Evolutionary conservation across 257 asterid species (phyloP).

Genomic region (Solanum peruvianum): DNA sequence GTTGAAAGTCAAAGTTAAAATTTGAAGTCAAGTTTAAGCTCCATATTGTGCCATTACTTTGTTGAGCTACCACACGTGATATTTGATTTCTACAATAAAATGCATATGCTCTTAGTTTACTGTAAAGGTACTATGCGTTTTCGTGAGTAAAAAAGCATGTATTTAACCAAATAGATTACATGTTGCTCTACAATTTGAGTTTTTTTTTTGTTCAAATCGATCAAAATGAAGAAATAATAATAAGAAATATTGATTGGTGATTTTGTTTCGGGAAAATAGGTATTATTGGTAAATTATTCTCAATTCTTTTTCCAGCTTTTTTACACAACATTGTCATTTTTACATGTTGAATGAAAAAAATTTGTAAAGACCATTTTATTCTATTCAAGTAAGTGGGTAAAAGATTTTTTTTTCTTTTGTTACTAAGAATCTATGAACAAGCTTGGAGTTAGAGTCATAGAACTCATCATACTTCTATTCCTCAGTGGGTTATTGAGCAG

Average conservation of each 20-base stretch:
- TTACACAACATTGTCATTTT: neutral
- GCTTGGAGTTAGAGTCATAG: neutral
- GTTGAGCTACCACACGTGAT: neutral
- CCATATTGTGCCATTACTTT: too few species aligned
- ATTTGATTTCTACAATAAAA: neutral
- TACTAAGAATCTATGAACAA: neutral
- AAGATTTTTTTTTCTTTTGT: neutral
- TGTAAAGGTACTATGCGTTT: neutral
- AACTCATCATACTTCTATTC: neutral
- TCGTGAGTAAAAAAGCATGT: neutral
- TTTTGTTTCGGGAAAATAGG: too few species aligned
- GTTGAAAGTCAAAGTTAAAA: too few species aligned
- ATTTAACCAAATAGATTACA: too few species aligned
- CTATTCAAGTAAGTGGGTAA: neutral
- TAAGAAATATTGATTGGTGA: too few species aligned
- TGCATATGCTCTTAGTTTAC: neutral
- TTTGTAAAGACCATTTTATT: too few species aligned
- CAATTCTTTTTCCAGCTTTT: neutral
- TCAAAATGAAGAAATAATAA: neutral
- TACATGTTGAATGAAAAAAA: too few species aligned
- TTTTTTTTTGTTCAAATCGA: neutral
- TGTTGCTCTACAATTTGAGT: neutral
- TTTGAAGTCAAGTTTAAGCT: too few species aligned
- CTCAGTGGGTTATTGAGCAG: neutral
- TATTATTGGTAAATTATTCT: too few species aligned